phyloP scores from a whole-genome alignment of 2,329 filamentous ascomycete genomes.

The Aureobasidium sp. region DNA sequence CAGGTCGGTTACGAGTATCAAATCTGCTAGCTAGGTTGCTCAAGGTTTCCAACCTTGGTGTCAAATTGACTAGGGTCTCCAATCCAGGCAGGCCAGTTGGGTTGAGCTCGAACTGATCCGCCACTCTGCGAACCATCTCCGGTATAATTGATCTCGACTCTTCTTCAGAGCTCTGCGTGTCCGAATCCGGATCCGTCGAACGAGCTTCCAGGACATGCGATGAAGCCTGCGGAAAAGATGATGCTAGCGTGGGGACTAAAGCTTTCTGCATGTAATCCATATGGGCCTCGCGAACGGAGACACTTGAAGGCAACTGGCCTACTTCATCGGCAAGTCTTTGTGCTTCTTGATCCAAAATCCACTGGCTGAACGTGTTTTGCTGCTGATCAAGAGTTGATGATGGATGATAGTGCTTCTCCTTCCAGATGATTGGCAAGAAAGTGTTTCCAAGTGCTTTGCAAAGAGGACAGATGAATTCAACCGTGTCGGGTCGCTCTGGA shows the following conservation, averaged over 20 bases:
- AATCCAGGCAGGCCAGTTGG: not conserved
- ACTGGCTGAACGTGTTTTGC: constrained; percentile 57
- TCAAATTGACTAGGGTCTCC: constrained; percentile 1
- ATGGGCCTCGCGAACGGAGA: not conserved
- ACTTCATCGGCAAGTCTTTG: not conserved
- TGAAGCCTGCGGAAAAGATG: constrained; percentile 2
- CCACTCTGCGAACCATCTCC: constrained; percentile 12
- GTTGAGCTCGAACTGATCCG: not conserved
- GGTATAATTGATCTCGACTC: constrained; percentile 6
- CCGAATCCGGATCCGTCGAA: not conserved
- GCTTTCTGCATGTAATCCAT: constrained; percentile 10
- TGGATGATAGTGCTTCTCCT: constrained; percentile 78
- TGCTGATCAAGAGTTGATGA: constrained; percentile 56
- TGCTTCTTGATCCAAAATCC: constrained; percentile 44
- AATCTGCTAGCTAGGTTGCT: constrained; percentile 3
- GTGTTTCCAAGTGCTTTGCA: constrained; percentile 95
- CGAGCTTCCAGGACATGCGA: not conserved
- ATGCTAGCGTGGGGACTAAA: constrained; percentile 2
- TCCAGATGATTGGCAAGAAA: constrained; percentile 94
- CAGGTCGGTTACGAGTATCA: not conserved
- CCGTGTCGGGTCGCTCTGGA: constrained; percentile 68
- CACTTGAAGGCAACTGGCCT: not conserved
- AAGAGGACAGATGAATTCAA: constrained; percentile 92
- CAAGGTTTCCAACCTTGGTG: constrained; percentile 2
- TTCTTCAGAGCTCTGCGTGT: constrained; percentile 4